Conservation (phyloP, 768 basidiomycete genomes). For the Hygrocybe coccinea region DNA sequence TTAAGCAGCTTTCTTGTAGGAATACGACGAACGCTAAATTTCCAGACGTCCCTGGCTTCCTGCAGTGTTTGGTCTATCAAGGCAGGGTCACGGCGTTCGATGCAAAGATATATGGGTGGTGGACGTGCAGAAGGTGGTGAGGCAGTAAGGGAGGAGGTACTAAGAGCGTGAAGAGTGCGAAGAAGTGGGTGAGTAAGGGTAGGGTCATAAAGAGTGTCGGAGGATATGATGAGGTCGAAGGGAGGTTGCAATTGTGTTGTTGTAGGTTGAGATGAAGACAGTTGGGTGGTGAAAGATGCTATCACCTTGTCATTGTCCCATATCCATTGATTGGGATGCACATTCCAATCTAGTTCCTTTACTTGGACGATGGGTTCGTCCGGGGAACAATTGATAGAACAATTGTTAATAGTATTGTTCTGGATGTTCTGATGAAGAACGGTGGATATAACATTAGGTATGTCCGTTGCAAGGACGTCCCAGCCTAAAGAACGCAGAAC, state of each 20-base stretch:
- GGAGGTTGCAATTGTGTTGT: slow-evolving; percentile 41
- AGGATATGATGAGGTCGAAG: slow-evolving; percentile 74
- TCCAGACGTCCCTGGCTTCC: slow-evolving; percentile 51
- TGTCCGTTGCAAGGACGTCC: slow-evolving; percentile 75
- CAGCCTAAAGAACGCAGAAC: slow-evolving; percentile 65
- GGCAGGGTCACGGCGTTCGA: slow-evolving; percentile 73
- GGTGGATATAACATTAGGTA: slow-evolving; percentile 53
- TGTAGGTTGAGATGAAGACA: slow-evolving; percentile 11
- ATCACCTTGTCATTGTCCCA: slow-evolving; percentile 45
- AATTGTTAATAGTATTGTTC: slow-evolving; percentile 39
- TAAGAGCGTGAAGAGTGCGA: slow-evolving; percentile 56
- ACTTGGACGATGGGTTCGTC: slow-evolving; percentile 45
- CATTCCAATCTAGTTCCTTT: slow-evolving; percentile 67
- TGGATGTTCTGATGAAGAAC: slow-evolving; percentile 62
- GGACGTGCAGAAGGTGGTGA: slow-evolving; percentile 18
- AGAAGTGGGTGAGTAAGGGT: slow-evolving; percentile 66
- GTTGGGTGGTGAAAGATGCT: slow-evolving; percentile 23
- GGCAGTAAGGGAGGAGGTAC: slow-evolving; percentile 31
- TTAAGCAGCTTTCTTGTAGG: slow-evolving; percentile 54
- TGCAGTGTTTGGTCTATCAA: slow-evolving; percentile 57
- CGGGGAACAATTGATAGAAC: slow-evolving; percentile 24
- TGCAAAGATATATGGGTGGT: slow-evolving; percentile 55
- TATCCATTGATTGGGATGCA: slow-evolving; percentile 49
- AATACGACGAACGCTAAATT: slow-evolving; percentile 55
- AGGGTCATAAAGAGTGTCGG: slow-evolving; percentile 74